phyloP scores from a whole-genome alignment of 371 early-diverging fungal species.

The Mortierella sp. region DNA sequence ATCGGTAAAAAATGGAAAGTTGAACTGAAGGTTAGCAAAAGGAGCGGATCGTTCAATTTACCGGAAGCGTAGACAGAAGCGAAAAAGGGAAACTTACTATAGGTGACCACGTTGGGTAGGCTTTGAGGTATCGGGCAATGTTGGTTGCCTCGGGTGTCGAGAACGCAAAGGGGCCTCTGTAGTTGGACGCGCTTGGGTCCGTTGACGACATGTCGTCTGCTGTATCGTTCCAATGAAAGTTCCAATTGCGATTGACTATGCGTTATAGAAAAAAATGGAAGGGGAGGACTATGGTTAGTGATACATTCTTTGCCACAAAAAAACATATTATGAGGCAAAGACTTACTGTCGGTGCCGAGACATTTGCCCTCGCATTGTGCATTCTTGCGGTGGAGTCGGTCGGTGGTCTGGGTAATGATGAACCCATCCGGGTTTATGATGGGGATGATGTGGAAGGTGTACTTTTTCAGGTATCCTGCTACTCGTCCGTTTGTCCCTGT shows the following conservation, averaged over 20 bases:
- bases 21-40: conserved; percentile 6
- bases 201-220: conserved; percentile 62
- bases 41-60: too few relatives aligned
- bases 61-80: not conserved
- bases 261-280: not conserved
- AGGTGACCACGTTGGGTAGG: conserved; percentile 50
- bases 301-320: not conserved
- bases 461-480: conserved; percentile 10
- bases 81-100: not conserved
- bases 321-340: not conserved
- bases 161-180: conserved; percentile 62
- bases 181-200: conserved; percentile 61
- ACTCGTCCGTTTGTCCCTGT: not conserved
- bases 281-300: not conserved
- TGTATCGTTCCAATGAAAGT: conserved; percentile 61
- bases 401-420: conserved; percentile 58
- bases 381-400: conserved; percentile 70
- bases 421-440: conserved; percentile 71
- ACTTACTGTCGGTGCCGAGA: conserved; percentile 20
- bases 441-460: conserved; percentile 44
- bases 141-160: conserved; percentile 65
- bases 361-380: conserved; percentile 28
- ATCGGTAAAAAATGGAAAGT: not conserved
- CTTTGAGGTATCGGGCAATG: conserved; percentile 52
- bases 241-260: conserved; percentile 62